These are phyloP conservation scores for Aeschynomene evenia DNA, from an alignment of 306 rosid genomes.

Conservation along the genomic window DNA sequence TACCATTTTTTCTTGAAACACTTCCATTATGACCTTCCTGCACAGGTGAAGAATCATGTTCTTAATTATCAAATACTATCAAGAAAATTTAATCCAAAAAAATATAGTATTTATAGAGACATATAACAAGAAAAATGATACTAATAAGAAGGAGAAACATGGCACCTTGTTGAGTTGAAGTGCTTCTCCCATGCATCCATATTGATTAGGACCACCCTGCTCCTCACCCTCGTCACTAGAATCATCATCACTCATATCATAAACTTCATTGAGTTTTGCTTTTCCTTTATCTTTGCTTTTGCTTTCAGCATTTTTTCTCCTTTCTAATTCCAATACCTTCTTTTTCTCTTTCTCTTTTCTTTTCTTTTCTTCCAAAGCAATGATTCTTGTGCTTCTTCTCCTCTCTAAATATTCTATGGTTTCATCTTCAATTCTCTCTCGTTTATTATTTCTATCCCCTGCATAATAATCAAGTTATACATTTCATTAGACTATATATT, in stretches of 20 bases:
- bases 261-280: neutral
- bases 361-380: slow-evolving; percentile 31
- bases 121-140: neutral
- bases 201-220: neutral
- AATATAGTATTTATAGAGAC: too few species aligned
- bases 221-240: neutral
- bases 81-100: too few species aligned
- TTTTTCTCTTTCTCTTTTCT: slow-evolving; percentile 10
- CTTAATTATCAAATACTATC: too few species aligned
- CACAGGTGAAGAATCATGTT: neutral
- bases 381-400: slow-evolving; percentile 38
- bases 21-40: slow-evolving; percentile 4
- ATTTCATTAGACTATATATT: neutral
- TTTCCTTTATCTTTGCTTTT: slow-evolving; percentile 22
- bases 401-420: neutral
- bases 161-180: slow-evolving; percentile 27
- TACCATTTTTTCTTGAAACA: slow-evolving; percentile 19
- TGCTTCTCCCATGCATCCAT: neutral
- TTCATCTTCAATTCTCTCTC: neutral
- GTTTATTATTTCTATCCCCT: neutral
- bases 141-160: neutral
- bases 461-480: neutral
- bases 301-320: too few species aligned
- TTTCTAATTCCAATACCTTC: neutral
- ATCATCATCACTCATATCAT: neutral